Percentiles rank a stretch among this genome's conserved stretches.
Evolutionary conservation across 2,329 filamentous ascomycete species (phyloP).

Genomic region (Colletotrichum siamense): DNA sequence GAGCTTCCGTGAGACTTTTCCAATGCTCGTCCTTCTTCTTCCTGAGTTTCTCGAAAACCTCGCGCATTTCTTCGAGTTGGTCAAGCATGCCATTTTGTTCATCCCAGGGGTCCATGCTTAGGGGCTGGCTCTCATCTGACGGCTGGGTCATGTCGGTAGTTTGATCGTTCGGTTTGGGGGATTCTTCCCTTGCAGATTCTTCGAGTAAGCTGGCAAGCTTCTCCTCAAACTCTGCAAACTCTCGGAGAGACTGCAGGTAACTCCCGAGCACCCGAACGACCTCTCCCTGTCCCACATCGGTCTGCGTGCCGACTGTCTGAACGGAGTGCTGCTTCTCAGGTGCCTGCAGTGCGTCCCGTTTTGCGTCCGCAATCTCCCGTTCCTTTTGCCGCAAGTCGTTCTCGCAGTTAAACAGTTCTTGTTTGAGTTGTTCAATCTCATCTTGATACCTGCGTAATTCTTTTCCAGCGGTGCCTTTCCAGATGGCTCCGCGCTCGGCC

Average conservation of each 20-base stretch:
- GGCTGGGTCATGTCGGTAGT: background rate
- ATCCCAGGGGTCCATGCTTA: background rate
- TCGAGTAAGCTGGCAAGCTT: background rate
- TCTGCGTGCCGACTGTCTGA: background rate
- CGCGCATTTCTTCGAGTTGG: background rate
- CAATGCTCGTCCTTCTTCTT: background rate
- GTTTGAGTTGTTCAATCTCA: background rate
- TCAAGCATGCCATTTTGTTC: background rate
- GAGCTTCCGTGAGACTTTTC: background rate
- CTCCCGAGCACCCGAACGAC: background rate
- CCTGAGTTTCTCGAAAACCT: background rate
- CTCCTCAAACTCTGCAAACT: background rate
- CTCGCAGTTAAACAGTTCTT: background rate
- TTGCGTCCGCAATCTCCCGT: background rate
- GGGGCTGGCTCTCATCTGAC: background rate
- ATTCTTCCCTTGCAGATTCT: background rate
- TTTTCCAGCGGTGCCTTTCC: background rate
- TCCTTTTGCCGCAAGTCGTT: background rate
- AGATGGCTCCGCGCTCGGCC: background rate
- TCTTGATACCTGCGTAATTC: background rate
- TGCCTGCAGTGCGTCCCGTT: background rate
- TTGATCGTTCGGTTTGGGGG: background rate
- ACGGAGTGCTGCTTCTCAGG: background rate
- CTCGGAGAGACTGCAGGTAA: background rate
- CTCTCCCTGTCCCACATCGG: background rate